Evolutionary conservation across 1,284 basidiomycete genomes (phyloP), one percentile per base, ranked within the genome.

Genomic region (Leccinum huronense): DNA sequence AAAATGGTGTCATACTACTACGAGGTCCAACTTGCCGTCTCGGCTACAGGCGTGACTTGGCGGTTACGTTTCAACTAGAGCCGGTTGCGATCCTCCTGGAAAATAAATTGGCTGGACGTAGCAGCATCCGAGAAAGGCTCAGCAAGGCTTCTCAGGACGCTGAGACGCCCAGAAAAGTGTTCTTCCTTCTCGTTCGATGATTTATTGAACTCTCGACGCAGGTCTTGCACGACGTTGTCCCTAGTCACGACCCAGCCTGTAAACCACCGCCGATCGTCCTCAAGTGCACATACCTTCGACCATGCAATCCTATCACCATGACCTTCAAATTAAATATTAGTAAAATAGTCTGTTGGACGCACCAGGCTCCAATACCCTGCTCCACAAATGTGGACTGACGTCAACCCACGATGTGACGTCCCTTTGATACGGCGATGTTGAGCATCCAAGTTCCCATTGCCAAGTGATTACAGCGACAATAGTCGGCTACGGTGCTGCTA

Each of bases 1-100:
- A 59, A 71, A 38, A 38, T 38, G 14, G 58, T 63, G 42, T 72
- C 69, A 72, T 73, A 64, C 23, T 23, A 23, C 23, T 23, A 23
- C 72, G 69, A 72, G 51, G 6, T 53, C 55, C 38, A 38, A 33
- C 54, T 38, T 65, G 55, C 16, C 33, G 40, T 16, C 51, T 57
- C 63, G 67, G 70, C 67, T 56, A 14, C 61, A 40, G 38, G 31
- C 14, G 51, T 51, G 23, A 60, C 58, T 67, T 67, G 54, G 36
- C 19, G 10, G 16, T n/a, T 62, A 34, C 51, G 19, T 48, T 30
- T 9, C 62, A 6, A 6, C 10, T 7, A 31, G 27, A 54, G 6
- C 48, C 23, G 42, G 42, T 59, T 56, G 42, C 34, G 9, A 45
- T 42, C 13, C n/a, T 38, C n/a, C 13, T n/a, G 11, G 10, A 3